A percentile compares a stretch with the other conserved stretches of the same genome.
phyloP scores from a whole-genome alignment of 176 grass and related monocot species.

The Panicum miliaceum region DNA sequence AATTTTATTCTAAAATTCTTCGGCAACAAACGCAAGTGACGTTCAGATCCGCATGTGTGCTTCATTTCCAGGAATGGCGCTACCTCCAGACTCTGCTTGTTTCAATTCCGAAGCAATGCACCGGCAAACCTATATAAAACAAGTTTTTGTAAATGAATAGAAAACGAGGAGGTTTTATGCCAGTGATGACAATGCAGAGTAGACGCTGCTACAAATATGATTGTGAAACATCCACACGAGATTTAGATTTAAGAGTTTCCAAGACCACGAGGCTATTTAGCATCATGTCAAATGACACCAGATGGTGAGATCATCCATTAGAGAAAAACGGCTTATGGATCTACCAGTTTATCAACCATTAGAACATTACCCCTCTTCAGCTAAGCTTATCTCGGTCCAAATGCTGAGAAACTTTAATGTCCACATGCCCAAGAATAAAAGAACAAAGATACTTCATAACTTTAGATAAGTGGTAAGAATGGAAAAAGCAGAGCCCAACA shows the following conservation, averaged over 20 bases:
- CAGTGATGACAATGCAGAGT: neutral
- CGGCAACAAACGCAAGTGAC: neutral
- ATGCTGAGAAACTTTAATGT: neutral
- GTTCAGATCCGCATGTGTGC: neutral
- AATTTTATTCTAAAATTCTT: slow-evolving; percentile 25
- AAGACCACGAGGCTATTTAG: neutral
- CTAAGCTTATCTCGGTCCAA: too few species aligned
- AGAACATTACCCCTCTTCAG: slow-evolving; percentile 15
- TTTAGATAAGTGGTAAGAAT: neutral
- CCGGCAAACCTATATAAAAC: slow-evolving; percentile 15
- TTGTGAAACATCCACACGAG: slow-evolving; percentile 9
- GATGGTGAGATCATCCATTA: slow-evolving; percentile 13
- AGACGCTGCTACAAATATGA: neutral
- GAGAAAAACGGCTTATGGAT: slow-evolving; percentile 10
- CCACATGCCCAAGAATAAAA: slow-evolving; percentile 1
- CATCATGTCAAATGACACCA: slow-evolving; percentile 3
- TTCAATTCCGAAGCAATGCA: neutral
- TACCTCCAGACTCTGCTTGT: slow-evolving; percentile 10
- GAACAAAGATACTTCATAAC: neutral
- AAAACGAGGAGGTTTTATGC: neutral
- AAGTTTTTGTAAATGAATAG: neutral
- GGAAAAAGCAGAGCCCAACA: neutral
- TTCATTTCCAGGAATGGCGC: slow-evolving; percentile 1
- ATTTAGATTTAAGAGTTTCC: slow-evolving; percentile 14
- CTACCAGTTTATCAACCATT: slow-evolving; percentile 18